Evolutionary conservation across 2,329 filamentous ascomycete genomes (phyloP), one percentile per base, ranked within the genome.

Genomic region (Sporothrix pseudoabietina): DNA sequence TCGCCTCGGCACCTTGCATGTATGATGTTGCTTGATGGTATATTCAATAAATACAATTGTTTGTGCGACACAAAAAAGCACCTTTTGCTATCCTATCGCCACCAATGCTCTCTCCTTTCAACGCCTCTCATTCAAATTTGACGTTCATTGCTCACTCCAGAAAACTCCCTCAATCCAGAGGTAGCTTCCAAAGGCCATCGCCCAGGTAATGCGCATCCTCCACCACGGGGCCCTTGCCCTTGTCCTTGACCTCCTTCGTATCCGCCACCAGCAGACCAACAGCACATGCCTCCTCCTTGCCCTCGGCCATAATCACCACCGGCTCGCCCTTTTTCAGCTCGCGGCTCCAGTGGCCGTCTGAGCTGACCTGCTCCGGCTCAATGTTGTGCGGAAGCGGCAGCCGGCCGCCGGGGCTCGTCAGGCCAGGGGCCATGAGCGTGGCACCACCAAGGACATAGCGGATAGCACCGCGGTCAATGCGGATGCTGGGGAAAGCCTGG

Each of bases 381-480:
- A 3, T 35, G 22, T 8, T 82, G 82, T 75, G 76, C 6, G 83
- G 81, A 75, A 88, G 84, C 0, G 96, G 96, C 78, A 99, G 82
- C 66, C 92, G 82, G 0, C 96, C 96, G 0, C 96, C 96, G 0
- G 90, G 83, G 26, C 90, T 94, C 39, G 96, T 99, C 78, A 99
- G 82, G 0, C 96, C 96, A 0, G 96, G 96, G 1, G 94, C 95
- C 96, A 99, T 99, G 76, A 99, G 90, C 16, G 95, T 94, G 0
- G 96, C 96, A 61, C 96, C 96, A 0, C 90, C 93, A 1, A 99
- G 88, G 35, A 99, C 95, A 83, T 99, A 99, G 75, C 96, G 93
- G 79, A 99, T 98, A 5, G 96, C 96, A 75, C 96, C 96, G 69
- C 96, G 90, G 82, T 99, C 96, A 81, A 98, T 97, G 74, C 94